Evolutionary conservation across 106 monocot genomes (phyloP), one percentile per base, ranked within the genome.

Genomic region (Dendrobium chrysotoxum): DNA sequence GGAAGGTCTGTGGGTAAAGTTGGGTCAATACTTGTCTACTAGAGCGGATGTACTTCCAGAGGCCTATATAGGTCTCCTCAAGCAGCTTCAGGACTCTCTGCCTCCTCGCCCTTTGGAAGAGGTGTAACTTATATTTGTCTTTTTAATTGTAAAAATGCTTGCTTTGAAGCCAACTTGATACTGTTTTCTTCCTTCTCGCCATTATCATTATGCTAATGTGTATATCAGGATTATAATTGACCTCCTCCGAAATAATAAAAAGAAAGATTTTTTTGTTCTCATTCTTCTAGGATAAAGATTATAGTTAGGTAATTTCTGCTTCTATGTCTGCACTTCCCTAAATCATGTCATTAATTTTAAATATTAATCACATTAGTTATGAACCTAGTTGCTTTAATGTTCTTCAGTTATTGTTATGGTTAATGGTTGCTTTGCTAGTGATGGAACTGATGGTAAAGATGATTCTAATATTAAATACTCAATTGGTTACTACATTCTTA

Each of bases 1-100:
- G 81, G 91, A 99, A 85, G 99, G 99, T 39, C 82, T 99, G 76
- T 99, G 99, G 99, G 99, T 99, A 40, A 99, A 99, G 67, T 85
- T 99, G 66, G 99, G 99, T 9, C 99, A 99, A 39, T 99, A 99
- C 82, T 81, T 99, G 74, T 99, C 99, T 20, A 99, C 95, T 28
- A 80, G 95, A 80, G 99, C 99, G 28, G 95, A 99, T 88, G 95
- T 99, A 18, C 91, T 99, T 82, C 99, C 95, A 72, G 82, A 87
- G 83, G 92, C 92, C 47, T 99, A 99, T 82, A 93, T 91, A 80
- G 42, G 17, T 78, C 86, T 88, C 31, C 90, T 99, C 76, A 95
- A 58, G 82, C 95, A 93, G 79, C 80, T 99, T 84, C 99, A 99
- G 71, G 99, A 99, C 80, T 99, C 99, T 72, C 93, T 99, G 76